These are phyloP conservation scores for Phlegmacium glaucopus DNA, from an alignment of 768 basidiomycete species.

Conservation along the genomic window DNA sequence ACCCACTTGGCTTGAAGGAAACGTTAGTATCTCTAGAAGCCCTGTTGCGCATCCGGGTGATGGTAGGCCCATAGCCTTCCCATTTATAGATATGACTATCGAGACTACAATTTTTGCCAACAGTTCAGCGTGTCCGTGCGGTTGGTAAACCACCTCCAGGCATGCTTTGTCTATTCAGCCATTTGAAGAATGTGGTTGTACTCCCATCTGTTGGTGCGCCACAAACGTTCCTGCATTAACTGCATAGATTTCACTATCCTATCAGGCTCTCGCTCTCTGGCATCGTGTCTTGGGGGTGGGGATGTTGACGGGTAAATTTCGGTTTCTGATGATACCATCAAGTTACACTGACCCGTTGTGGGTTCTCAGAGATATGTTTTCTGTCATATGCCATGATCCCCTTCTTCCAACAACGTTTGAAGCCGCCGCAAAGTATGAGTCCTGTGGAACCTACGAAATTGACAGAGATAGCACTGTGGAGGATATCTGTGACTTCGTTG, in stretches of 20 bases:
- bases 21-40: constrained; percentile 62
- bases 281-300: constrained; percentile 70
- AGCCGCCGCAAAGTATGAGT: constrained; percentile 49
- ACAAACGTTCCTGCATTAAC: too few relatives aligned
- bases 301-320: constrained; percentile 69
- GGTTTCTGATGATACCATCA: background rate
- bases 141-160: constrained; percentile 66
- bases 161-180: constrained; percentile 51
- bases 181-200: constrained; percentile 70
- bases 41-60: constrained; percentile 79
- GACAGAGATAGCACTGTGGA: constrained; percentile 53
- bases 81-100: background rate
- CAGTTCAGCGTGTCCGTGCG: constrained; percentile 68
- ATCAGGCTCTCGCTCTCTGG: constrained; percentile 56
- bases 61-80: constrained; percentile 44
- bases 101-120: background rate
- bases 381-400: constrained; percentile 48
- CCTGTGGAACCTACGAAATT: constrained; percentile 34
- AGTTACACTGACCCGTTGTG: background rate
- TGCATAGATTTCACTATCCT: background rate
- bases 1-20: constrained; percentile 57
- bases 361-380: constrained; percentile 54
- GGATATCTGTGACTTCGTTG: constrained; percentile 77
- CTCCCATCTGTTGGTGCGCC: constrained; percentile 57
- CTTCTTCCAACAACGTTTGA: constrained; percentile 52